Base-by-base conservation (phyloP, 805 yeast species). In the Yarrowia bubula region DNA sequence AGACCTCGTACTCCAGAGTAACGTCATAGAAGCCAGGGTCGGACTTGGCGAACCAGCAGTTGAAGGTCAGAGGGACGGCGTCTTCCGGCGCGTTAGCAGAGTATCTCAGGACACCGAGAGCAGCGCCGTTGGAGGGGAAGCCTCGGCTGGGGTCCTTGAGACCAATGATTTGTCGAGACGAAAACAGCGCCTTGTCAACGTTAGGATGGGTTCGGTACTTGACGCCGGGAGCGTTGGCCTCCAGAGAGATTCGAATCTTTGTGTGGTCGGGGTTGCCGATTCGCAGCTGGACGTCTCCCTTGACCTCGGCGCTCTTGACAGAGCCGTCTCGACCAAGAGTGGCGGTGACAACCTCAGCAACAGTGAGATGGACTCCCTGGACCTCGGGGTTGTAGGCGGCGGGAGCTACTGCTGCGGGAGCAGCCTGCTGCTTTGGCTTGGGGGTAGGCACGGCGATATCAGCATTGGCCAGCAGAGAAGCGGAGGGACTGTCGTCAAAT, bases 171-270 rank as follows among this genome's bases (percentile, higher is more conserved):
- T 83, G 79, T 14, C 79, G 75, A 13, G 82, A 74, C 50, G 82
- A 80, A 75, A 93, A 95, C 72, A 84, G 76, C 46, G 78, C 79
- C 72, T 89, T 87, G 78, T 95, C 98, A 69, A 95, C 96, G 74
- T 93, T 92, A 68, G 99, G 99, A 79, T 95, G 97, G 14, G 98
- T 92, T 76, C 92, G 92, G 80, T 84, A 95, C 73, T 88, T 92
- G 51, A 86, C 79, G 68, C 78, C 84, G 75, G 42, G 80, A 75
- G 81, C 76, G 46, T 79, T 77, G 46, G 86, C 80, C 46, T 79
- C 75, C 69, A 92, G 78, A 67, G 83, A 73, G 66, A 95, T 81
- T 73, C 83, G 84, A 65, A 91, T 83, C 70, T 82, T 83, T 13
- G 96, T 86, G 69, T 87, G 80, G 43, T 81, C 83, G n/a, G 88